Percentiles rank a stretch among this genome's conserved stretches.
These are phyloP conservation scores for Leccinum angustisporum DNA, from an alignment of 1,284 basidiomycete species.

Conservation along the genomic window DNA sequence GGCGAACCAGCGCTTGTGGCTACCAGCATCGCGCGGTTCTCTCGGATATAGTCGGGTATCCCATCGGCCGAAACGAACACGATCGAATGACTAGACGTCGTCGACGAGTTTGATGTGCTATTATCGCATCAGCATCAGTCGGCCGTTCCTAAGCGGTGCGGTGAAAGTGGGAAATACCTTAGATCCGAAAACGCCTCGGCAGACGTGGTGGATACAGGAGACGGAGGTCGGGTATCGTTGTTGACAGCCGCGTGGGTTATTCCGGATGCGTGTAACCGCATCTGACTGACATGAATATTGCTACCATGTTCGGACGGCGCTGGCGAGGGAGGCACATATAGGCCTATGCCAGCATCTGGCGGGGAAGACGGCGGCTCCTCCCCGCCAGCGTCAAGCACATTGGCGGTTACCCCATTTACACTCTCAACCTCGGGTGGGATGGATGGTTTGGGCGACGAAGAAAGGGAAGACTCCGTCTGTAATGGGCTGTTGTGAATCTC, in stretches of 20 bases:
- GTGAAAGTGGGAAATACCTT: slow-evolving; percentile 14
- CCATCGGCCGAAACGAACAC: slow-evolving; percentile 32
- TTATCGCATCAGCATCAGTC: slow-evolving; percentile 7
- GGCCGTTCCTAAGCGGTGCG: background rate
- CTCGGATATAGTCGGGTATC: slow-evolving; percentile 32
- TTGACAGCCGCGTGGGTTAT: slow-evolving; percentile 1
- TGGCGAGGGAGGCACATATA: slow-evolving; percentile 22
- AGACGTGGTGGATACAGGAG: slow-evolving; percentile 13
- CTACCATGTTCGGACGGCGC: slow-evolving; percentile 34
- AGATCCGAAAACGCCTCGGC: slow-evolving; percentile 17
- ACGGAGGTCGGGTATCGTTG: slow-evolving; percentile 8
- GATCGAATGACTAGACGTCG: slow-evolving; percentile 25
- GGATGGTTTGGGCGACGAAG: slow-evolving; percentile 1
- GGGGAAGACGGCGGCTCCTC: background rate
- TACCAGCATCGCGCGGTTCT: slow-evolving; percentile 33
- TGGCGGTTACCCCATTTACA: background rate
- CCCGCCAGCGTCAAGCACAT: background rate
- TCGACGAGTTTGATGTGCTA: slow-evolving; percentile 14
- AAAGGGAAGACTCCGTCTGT: slow-evolving; percentile 2
- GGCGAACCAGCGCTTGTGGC: slow-evolving; percentile 31
- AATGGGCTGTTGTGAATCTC: background rate
- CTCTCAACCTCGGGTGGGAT: background rate
- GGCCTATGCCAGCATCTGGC: background rate
- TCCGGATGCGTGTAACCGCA: background rate
- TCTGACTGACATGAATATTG: slow-evolving; percentile 3